A percentile compares a stretch with the other conserved stretches of the same genome.
phyloP scores from a whole-genome alignment of 352 stramenopile genomes.

The Pythium catenulatum region DNA sequence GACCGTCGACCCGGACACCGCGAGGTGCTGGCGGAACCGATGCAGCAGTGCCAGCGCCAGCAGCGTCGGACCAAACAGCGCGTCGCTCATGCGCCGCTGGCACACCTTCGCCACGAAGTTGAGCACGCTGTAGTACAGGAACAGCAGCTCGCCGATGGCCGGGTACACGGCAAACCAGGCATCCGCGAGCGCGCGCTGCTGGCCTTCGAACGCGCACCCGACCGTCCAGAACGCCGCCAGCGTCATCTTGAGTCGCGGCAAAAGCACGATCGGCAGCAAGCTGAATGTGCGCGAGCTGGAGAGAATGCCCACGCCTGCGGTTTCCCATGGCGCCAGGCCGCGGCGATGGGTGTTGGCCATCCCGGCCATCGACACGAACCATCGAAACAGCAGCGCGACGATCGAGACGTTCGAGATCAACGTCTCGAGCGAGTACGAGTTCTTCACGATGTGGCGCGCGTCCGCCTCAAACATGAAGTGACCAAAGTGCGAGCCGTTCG shows the following conservation, averaged over 20 bases:
- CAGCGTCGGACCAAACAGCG: slow-evolving; percentile 64
- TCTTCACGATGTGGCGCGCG: slow-evolving; percentile 7
- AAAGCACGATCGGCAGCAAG: slow-evolving; percentile 37
- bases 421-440: slow-evolving; percentile 56
- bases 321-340: neutral
- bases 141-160: slow-evolving; percentile 51
- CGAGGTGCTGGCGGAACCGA: slow-evolving; percentile 56
- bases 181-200: slow-evolving; percentile 55
- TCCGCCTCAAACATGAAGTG: slow-evolving; percentile 58
- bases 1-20: slow-evolving; percentile 41
- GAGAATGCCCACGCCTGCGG: slow-evolving; percentile 43
- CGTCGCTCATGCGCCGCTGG: slow-evolving; percentile 58
- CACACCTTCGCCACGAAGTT: slow-evolving; percentile 57
- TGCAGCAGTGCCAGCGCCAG: slow-evolving; percentile 58
- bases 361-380: slow-evolving; percentile 49
- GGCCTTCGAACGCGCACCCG: slow-evolving; percentile 65
- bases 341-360: slow-evolving; percentile 1
- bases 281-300: slow-evolving; percentile 42
- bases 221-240: slow-evolving; percentile 51
- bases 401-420: slow-evolving; percentile 66
- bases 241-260: slow-evolving; percentile 44
- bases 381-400: slow-evolving; percentile 55
- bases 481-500: slow-evolving; percentile 59
- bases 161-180: slow-evolving; percentile 69
- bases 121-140: slow-evolving; percentile 65